A percentile compares a stretch with the other conserved stretches of the same genome.
phyloP scores from a whole-genome alignment of 192 early-diverging fungal species.

The Coemansia sp. region DNA sequence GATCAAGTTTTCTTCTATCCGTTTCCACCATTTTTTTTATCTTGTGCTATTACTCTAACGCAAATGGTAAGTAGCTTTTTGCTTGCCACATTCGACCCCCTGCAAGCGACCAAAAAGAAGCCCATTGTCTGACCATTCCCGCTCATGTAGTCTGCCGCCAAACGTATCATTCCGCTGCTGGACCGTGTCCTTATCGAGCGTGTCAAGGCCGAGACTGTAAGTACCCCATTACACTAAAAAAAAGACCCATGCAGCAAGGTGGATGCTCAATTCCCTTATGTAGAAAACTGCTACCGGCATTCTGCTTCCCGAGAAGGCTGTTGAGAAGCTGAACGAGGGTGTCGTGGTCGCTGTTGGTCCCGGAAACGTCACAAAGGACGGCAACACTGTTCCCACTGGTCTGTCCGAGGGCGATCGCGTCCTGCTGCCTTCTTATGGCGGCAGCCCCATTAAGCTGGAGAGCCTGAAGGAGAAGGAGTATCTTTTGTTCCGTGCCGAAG shows the following conservation, averaged over 20 bases:
- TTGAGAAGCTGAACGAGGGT: slow-evolving; percentile 95
- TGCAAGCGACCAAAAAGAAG: not conserved
- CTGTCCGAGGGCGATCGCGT: slow-evolving; percentile 92
- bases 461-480: slow-evolving; percentile 73
- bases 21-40: not conserved
- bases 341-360: slow-evolving; percentile 92
- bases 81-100: not conserved
- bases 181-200: slow-evolving; percentile 98
- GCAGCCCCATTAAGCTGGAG: slow-evolving; percentile 86
- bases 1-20: not conserved
- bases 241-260: not conserved
- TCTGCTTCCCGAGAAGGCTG: slow-evolving; percentile 98
- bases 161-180: slow-evolving; percentile 93
- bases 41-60: not conserved
- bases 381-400: slow-evolving; percentile 73
- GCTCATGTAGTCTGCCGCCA: slow-evolving; percentile 47
- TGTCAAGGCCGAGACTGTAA: slow-evolving; percentile 77
- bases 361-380: slow-evolving; percentile 83
- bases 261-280: not conserved
- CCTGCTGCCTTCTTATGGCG: slow-evolving; percentile 93
- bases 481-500: slow-evolving; percentile 87
- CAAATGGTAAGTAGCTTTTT: slow-evolving; percentile 8
- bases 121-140: slow-evolving; percentile 1
- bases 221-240: slow-evolving; percentile 7
- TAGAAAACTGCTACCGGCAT: slow-evolving; percentile 95